Percentiles rank a stretch among this genome's conserved stretches.
phyloP scores from a whole-genome alignment of 768 basidiomycete genomes.

The Lactarius evosmus region DNA sequence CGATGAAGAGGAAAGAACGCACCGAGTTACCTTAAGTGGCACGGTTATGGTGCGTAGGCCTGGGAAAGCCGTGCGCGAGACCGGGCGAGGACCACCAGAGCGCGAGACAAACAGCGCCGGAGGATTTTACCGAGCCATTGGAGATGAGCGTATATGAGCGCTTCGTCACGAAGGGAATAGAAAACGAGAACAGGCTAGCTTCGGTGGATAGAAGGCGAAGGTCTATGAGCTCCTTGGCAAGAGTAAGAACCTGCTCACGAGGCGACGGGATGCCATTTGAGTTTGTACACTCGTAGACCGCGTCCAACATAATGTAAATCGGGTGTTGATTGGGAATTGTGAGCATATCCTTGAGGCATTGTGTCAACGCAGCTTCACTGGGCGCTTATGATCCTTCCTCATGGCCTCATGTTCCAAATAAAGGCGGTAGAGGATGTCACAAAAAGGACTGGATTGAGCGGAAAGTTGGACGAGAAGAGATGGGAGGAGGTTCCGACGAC shows the following conservation, averaged over 20 bases:
- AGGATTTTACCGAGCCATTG: constrained; percentile 50
- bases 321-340: background rate
- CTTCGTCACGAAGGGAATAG: constrained; percentile 79
- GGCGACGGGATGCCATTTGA: background rate
- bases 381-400: background rate
- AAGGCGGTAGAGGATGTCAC: background rate
- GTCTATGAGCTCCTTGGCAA: background rate
- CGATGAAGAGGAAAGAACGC: background rate
- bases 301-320: background rate
- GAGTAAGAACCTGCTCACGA: background rate
- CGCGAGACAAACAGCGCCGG: constrained; percentile 71
- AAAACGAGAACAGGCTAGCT: constrained; percentile 66
- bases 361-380: background rate
- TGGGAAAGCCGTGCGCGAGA: constrained; percentile 35
- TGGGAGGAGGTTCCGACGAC: background rate
- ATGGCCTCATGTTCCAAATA: background rate
- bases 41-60: constrained; percentile 45
- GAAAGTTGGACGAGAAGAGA: background rate
- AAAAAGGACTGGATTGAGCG: background rate
- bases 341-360: background rate
- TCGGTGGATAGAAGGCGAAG: constrained; percentile 8
- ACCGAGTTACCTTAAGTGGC: constrained; percentile 53
- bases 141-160: constrained; percentile 68
- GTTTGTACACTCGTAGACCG: background rate
- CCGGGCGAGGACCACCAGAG: constrained; percentile 23